A percentile compares a stretch with the other conserved stretches of the same genome.
These are phyloP conservation scores for Pseudogymnoascus sp. DNA, from an alignment of 2,329 filamentous ascomycete genomes.

Conservation along the genomic window DNA sequence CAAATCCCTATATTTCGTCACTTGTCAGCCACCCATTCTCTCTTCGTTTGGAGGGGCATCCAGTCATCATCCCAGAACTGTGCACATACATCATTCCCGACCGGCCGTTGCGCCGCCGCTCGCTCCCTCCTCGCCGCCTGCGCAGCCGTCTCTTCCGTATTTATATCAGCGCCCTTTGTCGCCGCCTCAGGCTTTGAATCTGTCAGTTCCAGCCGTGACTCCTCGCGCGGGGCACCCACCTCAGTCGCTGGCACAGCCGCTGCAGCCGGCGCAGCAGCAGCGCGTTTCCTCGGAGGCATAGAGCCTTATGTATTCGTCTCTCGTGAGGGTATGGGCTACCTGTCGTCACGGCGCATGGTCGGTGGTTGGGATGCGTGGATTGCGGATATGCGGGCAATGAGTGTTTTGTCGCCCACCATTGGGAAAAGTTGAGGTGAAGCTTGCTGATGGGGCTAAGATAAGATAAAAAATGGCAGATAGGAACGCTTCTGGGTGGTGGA, in stretches of 20 bases:
- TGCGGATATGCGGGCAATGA: not conserved
- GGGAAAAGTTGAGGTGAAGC: conserved; percentile 7
- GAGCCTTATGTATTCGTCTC: not conserved
- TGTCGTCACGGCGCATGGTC: conserved; percentile 1
- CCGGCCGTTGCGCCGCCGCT: not conserved
- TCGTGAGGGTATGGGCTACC: not conserved
- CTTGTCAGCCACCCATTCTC: not conserved
- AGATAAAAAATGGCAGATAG: not conserved
- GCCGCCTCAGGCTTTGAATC: not conserved
- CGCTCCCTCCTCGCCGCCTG: not conserved
- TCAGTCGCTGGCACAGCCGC: not conserved
- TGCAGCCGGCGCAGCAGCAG: not conserved
- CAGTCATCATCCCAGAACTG: not conserved
- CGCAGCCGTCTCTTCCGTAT: not conserved
- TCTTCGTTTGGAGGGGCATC: not conserved
- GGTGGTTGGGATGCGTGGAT: not conserved
- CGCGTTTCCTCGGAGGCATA: conserved; percentile 8
- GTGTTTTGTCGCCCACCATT: conserved; percentile 6
- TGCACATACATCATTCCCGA: not conserved
- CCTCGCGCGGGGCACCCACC: not conserved
- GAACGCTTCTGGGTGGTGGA: not conserved
- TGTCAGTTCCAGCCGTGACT: not conserved
- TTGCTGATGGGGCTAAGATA: conserved; percentile 6
- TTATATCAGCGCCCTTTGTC: not conserved
- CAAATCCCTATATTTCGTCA: conserved; percentile 37